These are phyloP conservation scores for Tetrapisispora namnaoensis DNA, from an alignment of 805 yeast genomes.

Conservation along the genomic window DNA sequence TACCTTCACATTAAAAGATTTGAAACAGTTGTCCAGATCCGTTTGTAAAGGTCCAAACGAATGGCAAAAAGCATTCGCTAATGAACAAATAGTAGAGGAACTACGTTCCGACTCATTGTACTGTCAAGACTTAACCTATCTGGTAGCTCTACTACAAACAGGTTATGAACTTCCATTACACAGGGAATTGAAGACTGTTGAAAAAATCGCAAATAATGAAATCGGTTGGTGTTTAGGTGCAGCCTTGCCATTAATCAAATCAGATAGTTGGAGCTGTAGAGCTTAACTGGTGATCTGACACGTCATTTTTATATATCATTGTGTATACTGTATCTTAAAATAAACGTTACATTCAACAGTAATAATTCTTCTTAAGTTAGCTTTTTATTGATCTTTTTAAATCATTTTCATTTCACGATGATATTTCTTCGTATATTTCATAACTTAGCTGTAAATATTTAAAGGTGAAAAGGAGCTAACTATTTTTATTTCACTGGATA, in stretches of 20 bases:
- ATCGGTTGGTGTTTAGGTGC: constrained; percentile 99
- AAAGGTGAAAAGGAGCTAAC: too few relatives aligned
- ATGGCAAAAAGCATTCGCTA: constrained; percentile 41
- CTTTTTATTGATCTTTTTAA: too few relatives aligned
- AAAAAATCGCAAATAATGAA: constrained; percentile 80
- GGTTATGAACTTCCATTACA: constrained; percentile 91
- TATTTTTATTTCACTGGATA: too few relatives aligned
- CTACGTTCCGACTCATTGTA: constrained; percentile 78
- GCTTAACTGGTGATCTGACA: background rate
- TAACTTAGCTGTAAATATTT: too few relatives aligned
- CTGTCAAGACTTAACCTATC: constrained; percentile 89
- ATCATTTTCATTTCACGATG: too few relatives aligned
- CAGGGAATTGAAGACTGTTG: constrained; percentile 87
- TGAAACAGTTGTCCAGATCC: constrained; percentile 66
- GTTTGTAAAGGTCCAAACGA: constrained; percentile 80
- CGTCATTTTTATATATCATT: background rate
- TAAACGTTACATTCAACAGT: too few relatives aligned
- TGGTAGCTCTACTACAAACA: constrained; percentile 82
- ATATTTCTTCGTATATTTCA: too few relatives aligned
- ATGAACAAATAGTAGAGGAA: constrained; percentile 20
- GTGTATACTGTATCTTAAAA: background rate
- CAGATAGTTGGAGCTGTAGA: constrained; percentile 60
- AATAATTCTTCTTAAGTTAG: too few relatives aligned
- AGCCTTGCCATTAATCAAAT: constrained; percentile 77
- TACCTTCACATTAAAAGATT: constrained; percentile 76